Evolutionary conservation across 2,329 filamentous ascomycete genomes (phyloP), one percentile per base, ranked within the genome.

Genomic region (Corinectria fuckeliana): DNA sequence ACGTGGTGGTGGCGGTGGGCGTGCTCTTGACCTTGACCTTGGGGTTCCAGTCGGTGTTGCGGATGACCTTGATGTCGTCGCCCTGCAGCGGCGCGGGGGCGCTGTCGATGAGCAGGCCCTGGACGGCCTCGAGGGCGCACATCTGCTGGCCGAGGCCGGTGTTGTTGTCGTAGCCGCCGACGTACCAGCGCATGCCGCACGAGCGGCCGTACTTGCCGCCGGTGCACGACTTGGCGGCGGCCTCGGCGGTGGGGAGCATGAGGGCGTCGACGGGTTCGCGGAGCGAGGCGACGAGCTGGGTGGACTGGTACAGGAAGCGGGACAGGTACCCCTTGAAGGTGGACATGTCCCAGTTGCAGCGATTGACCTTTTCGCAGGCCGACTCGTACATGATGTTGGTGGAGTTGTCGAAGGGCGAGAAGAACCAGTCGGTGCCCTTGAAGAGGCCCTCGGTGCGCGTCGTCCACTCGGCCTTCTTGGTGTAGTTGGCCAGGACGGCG

Each of bases 281-380:
- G 18, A 88, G 82, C 18, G 80, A 81, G 9, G 88, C 85, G 58
- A 86, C 79, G 75, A 88, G 79, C 50, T 81, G 71, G 30, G 84
- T 79, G 3, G 85, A 81, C 44, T 82, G 80, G 76, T 82, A 88
- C 77, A 89, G 83, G 77, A 87, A 89, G 54, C 87, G 85, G 23
- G 86, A 79, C 26, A 90, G 79, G 71, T 88, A 89, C 41, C 82
- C 88, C 76, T 91, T 92, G 82, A 88, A 90, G 8, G 85, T 86
- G 66, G 81, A 83, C 80, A 88, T 87, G 73, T 91, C 88, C 49
- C 76, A 80, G 70, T 86, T 84, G 70, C 89, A 92, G 1, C 70
- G 78, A 51, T 76, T 75, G 58, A 78, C 74, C 4, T 74, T 76
- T 73, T 91, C 89, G 77, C 89, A 91, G n/a, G 85, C 84, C 42